Evolutionary conservation across 1,139 yeast genomes (phyloP), one percentile per base, ranked within the genome.

Genomic region (Sugiyamaella neomexicana): DNA sequence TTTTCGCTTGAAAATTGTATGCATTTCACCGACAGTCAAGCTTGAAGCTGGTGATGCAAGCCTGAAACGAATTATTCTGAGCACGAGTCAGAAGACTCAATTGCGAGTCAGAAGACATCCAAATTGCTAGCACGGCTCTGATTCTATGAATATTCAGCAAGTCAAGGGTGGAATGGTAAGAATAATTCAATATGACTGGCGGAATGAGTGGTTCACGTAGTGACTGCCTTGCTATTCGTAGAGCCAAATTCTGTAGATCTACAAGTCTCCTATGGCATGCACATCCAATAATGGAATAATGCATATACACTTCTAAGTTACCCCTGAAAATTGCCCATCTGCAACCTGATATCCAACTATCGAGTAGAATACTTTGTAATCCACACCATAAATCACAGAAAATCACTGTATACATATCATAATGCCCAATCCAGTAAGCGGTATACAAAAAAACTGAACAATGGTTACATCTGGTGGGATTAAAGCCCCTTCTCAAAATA

Each of bases 381-480:
- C 8, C 3, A 12, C 42, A 17, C 42, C 42, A 12, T 39, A 17
- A 39, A 17, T 9, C 9, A 37, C 10, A n/a, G 12, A 16, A 31
- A 20, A 34, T 44, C 38, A 34, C 48, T 44, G 34, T 44, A 32
- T 10, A 23, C 16, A 10, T 13, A 44, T 36, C 48, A 44, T 44
- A 25, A 44, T 44, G 29, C 48, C 48, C 13, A 44, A 44, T 44
- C 48, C 16, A 36, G 48, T 15, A 44, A 10, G 48, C 34, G 16
- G 48, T 44, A 44, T 34, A 44, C 48, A 44, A 44, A n/a, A n/a
- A n/a, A n/a, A n/a, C n/a, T n/a, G n/a, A n/a, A 20, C 25, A 20
- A 20, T 20, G 25, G 25, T 29, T 12, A 29, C 10, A 29, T 29
- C 34, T 12, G 34, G n/a, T 9, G n/a, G 34, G 34, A 29, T 12